Evolutionary conservation across 768 basidiomycete species (phyloP).

Genomic region (Tulasnella sp.): DNA sequence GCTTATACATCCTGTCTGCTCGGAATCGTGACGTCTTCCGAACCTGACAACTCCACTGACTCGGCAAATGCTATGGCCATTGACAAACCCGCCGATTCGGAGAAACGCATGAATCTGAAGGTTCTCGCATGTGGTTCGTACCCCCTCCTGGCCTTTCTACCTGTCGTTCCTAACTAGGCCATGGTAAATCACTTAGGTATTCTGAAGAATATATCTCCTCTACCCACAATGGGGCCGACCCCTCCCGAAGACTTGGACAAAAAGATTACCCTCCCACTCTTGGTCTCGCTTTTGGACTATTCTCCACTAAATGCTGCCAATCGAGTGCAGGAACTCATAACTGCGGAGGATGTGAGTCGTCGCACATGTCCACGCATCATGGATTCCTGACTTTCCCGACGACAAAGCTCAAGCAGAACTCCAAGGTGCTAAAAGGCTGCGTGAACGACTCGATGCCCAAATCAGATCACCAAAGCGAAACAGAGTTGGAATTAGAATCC

Average conservation of each 20-base stretch:
- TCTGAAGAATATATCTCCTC: conserved; percentile 68
- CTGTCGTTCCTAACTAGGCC: not conserved
- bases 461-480: conserved; percentile 68
- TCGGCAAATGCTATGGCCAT: conserved; percentile 3
- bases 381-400: conserved; percentile 1
- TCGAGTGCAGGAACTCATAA: conserved; percentile 40
- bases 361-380: not conserved
- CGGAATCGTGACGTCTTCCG: conserved; percentile 49
- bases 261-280: conserved; percentile 65
- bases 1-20: conserved; percentile 63
- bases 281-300: conserved; percentile 62
- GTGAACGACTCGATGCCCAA: conserved; percentile 54
- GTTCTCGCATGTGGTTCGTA: conserved; percentile 66
- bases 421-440: conserved; percentile 44
- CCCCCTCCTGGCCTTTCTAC: not conserved
- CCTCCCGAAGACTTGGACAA: conserved; percentile 67
- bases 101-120: conserved; percentile 51
- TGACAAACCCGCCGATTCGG: conserved; percentile 42
- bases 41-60: conserved; percentile 33
- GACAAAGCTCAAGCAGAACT: conserved; percentile 55
- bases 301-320: conserved; percentile 46
- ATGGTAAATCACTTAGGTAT: conserved; percentile 51
- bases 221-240: conserved; percentile 62
- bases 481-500: conserved; percentile 66
- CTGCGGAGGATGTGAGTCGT: conserved; percentile 49